Evolutionary conservation across 768 basidiomycete genomes (phyloP), one percentile per base, ranked within the genome.

Genomic region (Pholiota microspora): DNA sequence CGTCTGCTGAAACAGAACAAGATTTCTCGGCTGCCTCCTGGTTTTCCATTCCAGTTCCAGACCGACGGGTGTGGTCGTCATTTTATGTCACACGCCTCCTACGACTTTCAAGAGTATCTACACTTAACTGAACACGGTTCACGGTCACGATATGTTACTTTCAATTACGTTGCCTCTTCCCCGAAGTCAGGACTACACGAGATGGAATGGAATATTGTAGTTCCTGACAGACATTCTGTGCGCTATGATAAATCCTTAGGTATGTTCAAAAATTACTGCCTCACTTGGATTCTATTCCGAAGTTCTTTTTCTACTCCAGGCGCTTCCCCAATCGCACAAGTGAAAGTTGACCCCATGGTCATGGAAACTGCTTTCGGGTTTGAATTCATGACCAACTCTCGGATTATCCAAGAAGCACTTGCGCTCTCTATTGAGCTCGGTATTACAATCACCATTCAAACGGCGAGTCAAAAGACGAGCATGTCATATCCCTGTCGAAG

Each of bases 341-440:
- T 77, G 12, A 69, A 71, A 53, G 63, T 77, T 6, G 67, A 73
- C 55, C 55, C 66, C 0, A 38, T 59, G n/a, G 65, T 76, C 27
- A 62, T 71, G 62, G 60, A 67, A 32, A 70, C 71, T 2, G 24
- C 5, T 0, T 76, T 72, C 21, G 72, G 74, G 32, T 40, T 61
- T 18, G 57, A 59, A 47, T 60, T 77, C 18, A 60, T 64, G 34
- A 62, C 60, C n/a, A 67, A 73, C 35, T 62, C 71, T 3, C 67
- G 59, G 7, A 69, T 72, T 23, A 63, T 78, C 18, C 65, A 72
- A 16, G 65, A 69, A 24, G 74, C 75, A 9, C 67, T 78, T 7
- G 69, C 73, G 4, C 64, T 72, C 36, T 76, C 77, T 6, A 59
- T 78, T 25, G 76, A 77, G 59, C 63, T 72, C 6, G 73, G 70